Conservation (phyloP, 306 rosid genomes). For the Mucuna pruriens region DNA sequence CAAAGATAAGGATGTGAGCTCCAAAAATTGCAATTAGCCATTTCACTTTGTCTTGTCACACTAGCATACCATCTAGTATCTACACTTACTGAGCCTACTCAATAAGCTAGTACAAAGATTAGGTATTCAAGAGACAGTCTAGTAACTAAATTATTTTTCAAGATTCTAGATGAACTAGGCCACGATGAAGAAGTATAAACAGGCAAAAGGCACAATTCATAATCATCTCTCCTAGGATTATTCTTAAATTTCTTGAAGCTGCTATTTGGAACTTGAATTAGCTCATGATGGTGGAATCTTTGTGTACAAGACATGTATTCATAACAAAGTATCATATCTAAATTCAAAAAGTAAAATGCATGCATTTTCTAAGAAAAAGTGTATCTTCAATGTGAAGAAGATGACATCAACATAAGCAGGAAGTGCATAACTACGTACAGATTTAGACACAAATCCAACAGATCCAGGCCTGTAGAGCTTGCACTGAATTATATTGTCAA, state of each 20-base stretch:
- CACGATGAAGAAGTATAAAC: slow-evolving; percentile 18
- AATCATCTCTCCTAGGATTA: slow-evolving; percentile 5
- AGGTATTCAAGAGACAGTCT: neutral
- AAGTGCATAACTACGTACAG: slow-evolving; percentile 62
- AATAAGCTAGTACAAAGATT: slow-evolving; percentile 3
- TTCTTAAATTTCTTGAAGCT: slow-evolving; percentile 16
- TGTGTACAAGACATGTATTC: slow-evolving; percentile 14
- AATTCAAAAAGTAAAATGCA: slow-evolving; percentile 18
- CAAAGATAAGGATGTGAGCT: slow-evolving; percentile 26
- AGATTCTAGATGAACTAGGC: slow-evolving; percentile 24
- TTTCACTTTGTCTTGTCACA: neutral
- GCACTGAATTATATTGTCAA: slow-evolving; percentile 92
- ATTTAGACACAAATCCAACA: slow-evolving; percentile 99
- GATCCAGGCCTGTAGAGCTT: slow-evolving; percentile 99
- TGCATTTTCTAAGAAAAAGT: slow-evolving; percentile 14
- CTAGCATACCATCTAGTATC: slow-evolving; percentile 7
- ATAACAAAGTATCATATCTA: slow-evolving; percentile 30
- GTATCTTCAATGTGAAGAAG: slow-evolving; percentile 13
- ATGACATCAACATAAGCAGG: slow-evolving; percentile 31
- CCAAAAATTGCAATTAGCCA: slow-evolving; percentile 14
- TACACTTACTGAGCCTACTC: neutral
- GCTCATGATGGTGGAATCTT: neutral
- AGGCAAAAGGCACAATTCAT: slow-evolving; percentile 14
- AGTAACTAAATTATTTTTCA: neutral
- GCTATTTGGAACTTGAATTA: slow-evolving; percentile 19